Evolutionary conservation across 768 basidiomycete species (phyloP).

Genomic region (Tylopilus intermedius): DNA sequence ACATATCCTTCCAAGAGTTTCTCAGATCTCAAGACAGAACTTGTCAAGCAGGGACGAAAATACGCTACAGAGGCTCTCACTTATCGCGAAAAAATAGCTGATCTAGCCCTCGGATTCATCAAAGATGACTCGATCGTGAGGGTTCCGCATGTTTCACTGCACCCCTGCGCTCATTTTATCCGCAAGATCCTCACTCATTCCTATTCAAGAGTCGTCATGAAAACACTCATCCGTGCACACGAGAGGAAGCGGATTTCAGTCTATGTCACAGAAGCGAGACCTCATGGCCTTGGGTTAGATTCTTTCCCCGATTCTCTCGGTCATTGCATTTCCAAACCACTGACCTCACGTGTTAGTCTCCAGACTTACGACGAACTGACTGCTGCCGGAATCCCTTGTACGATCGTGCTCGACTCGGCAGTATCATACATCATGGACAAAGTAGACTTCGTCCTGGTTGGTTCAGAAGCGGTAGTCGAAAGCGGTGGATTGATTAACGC

Average conservation of each 20-base stretch:
- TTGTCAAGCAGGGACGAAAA: conserved; percentile 74
- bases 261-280: conserved; percentile 94
- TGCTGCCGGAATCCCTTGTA: conserved; percentile 89
- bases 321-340: conserved; percentile 5
- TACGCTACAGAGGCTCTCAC: conserved; percentile 76
- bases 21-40: conserved; percentile 73
- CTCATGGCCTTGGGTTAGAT: conserved; percentile 79
- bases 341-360: conserved; percentile 46
- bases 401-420: conserved; percentile 91
- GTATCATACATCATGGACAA: conserved; percentile 97
- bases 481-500: conserved; percentile 90
- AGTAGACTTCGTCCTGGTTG: conserved; percentile 92
- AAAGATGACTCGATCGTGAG: conserved; percentile 88
- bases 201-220: conserved; percentile 93
- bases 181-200: conserved; percentile 91
- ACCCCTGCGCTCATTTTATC: conserved; percentile 11
- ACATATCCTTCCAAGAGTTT: conserved; percentile 55
- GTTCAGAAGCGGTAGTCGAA: conserved; percentile 97
- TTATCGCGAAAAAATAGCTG: conserved; percentile 86
- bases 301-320: conserved; percentile 2
- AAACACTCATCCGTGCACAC: conserved; percentile 86
- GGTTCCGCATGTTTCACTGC: conserved; percentile 19
- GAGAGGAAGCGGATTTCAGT: conserved; percentile 91
- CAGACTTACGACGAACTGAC: conserved; percentile 87
- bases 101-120: conserved; percentile 86